These are phyloP conservation scores for Amanita fuliginea DNA, from an alignment of 768 basidiomycete genomes.

Conservation along the genomic window DNA sequence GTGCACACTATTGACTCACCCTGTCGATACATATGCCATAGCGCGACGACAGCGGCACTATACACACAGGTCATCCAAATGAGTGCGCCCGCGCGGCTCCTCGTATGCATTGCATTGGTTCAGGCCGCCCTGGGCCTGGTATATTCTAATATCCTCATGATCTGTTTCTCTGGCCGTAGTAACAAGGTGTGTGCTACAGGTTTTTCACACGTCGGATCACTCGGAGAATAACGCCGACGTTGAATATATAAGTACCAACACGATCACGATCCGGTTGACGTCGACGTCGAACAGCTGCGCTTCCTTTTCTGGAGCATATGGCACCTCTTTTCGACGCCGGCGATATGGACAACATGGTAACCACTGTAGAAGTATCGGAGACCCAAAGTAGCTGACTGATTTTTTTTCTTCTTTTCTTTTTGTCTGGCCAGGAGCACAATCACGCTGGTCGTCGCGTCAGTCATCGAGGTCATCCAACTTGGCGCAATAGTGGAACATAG, in stretches of 20 bases:
- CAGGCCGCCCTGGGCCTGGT: too few species aligned
- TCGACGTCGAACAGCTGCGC: neutral
- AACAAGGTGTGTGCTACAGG: neutral
- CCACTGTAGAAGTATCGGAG: neutral
- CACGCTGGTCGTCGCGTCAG: neutral
- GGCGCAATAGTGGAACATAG: neutral
- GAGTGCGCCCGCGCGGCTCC: too few species aligned
- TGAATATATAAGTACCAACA: neutral
- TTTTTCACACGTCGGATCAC: neutral
- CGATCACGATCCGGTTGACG: neutral
- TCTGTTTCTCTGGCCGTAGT: neutral
- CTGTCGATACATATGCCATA: too few species aligned
- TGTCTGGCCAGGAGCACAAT: neutral
- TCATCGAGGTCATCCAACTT: neutral
- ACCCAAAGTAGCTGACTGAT: too few species aligned
- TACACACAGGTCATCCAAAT: neutral
- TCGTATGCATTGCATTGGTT: neutral
- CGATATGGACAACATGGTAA: neutral
- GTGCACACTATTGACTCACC: too few species aligned
- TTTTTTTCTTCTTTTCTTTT: too few species aligned
- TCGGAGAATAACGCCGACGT: neutral
- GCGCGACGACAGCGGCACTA: neutral
- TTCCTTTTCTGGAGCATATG: neutral
- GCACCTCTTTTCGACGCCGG: neutral
- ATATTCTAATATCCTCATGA: neutral